Evolutionary conservation across 108 stramenopile genomes (phyloP), one percentile per base, ranked within the genome.

Genomic region (Chaetoceros muelleri): DNA sequence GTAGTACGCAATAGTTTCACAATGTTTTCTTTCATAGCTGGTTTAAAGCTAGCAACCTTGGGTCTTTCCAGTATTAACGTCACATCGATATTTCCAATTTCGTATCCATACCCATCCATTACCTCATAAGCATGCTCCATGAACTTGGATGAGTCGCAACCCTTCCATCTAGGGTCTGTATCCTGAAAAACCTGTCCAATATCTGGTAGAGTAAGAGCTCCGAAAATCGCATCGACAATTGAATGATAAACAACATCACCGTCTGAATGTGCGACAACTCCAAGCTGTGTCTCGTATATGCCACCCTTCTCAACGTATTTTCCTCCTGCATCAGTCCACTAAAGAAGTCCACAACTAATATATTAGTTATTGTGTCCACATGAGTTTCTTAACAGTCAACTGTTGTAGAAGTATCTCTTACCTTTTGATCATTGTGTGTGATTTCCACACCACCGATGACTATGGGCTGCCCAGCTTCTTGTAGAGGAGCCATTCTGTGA

Each of bases 231-330:
- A 66, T 96, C 94, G 20, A 95, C 93, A 26, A 96, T 70, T 45
- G 79, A 81, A 69, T 97, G 96, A 70, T 94, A 97, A 24, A 97
- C 73, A 21, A 94, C 96, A 60, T 97, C 96, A 10, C 95, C 96
- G 63, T 97, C 96, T 2, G 83, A 85, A 69, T 97, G 96, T 0
- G 96, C 96, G 22, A 92, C 80, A 2, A 90, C 86, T 13, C 96
- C 96, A 17, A 93, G 54, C 48, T 87, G 80, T 13, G 84, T 88
- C 61, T 78, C 66, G 62, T 86, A 86, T 30, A 84, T 79, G 10
- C 69, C 68, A 28, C 80, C 82, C 22, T 58, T 64, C 52, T 79
- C 77, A 24, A 81, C 76, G 64, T 85, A 93, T 64, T 80, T 79
- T 1, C 90, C 90, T 24, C 86, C 84, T 30, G 54, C 72, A 65